A percentile compares a stretch with the other conserved stretches of the same genome.
Conservation (phyloP, 208 protist genomes). For the Wallacemonas sp. region DNA sequence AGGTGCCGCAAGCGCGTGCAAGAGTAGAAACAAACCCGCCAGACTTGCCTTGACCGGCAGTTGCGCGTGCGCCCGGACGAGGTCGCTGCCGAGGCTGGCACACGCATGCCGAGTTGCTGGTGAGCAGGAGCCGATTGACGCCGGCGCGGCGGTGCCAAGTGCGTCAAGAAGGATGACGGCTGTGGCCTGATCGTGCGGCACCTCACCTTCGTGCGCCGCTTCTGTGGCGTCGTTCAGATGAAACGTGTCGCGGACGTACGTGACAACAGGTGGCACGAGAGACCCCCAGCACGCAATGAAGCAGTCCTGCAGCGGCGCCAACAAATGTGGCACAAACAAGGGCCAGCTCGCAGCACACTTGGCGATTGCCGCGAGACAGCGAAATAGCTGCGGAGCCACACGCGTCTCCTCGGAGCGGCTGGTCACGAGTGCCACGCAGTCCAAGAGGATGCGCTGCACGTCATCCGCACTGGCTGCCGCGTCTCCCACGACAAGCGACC, state of each 20-base stretch:
- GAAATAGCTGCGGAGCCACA: background rate
- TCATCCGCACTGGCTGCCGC: background rate
- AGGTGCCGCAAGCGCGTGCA: background rate
- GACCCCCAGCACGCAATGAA: background rate
- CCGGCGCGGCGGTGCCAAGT: background rate
- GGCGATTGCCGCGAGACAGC: background rate
- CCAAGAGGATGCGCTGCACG: background rate
- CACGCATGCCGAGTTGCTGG: background rate
- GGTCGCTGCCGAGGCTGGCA: background rate
- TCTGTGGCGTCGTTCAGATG: background rate
- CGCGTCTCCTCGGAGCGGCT: background rate
- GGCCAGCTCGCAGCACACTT: background rate
- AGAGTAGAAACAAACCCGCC: slow-evolving; percentile 2
- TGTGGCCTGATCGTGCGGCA: background rate
- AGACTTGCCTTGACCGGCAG: slow-evolving; percentile 11
- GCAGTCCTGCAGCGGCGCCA: slow-evolving; percentile 3
- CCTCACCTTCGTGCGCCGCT: background rate
- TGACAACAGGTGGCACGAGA: background rate
- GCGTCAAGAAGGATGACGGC: slow-evolving; percentile 6
- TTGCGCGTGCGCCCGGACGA: background rate
- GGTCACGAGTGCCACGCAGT: background rate
- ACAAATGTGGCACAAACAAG: background rate
- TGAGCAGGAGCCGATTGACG: background rate
- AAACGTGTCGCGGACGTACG: slow-evolving; percentile 2
- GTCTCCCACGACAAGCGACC: background rate